Evolutionary conservation across 148 eudicot species (phyloP).

Genomic region (Fagopyrum esculentum): DNA sequence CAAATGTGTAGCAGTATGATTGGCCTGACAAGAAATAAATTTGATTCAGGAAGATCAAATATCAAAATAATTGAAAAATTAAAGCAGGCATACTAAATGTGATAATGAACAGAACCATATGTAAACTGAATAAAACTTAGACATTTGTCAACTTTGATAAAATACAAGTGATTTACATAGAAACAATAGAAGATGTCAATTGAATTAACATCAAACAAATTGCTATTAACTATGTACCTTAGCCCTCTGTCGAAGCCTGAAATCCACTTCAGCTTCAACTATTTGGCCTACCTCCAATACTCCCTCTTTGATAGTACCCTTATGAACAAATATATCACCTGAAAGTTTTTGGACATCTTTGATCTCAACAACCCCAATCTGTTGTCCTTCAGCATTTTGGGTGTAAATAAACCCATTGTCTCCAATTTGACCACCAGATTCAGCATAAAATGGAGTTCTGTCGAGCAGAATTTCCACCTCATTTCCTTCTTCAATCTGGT

Average conservation of each 20-base stretch:
- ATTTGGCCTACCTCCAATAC: slow-evolving; percentile 63
- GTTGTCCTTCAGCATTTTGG: slow-evolving; percentile 32
- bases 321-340: slow-evolving; percentile 74
- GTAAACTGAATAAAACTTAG: background rate
- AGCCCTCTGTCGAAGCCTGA: slow-evolving; percentile 79
- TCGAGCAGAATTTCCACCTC: slow-evolving; percentile 82
- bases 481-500: slow-evolving; percentile 64
- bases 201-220: background rate
- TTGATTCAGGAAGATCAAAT: background rate
- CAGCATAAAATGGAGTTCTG: slow-evolving; percentile 96
- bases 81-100: background rate
- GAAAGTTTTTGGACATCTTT: slow-evolving; percentile 76
- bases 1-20: slow-evolving; percentile 97
- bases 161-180: background rate
- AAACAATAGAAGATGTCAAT: background rate
- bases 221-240: slow-evolving; percentile 37
- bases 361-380: slow-evolving; percentile 61
- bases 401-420: slow-evolving; percentile 73
- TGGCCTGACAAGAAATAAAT: slow-evolving; percentile 40
- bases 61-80: background rate
- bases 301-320: slow-evolving; percentile 65
- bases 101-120: background rate
- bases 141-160: background rate
- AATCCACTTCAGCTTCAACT: slow-evolving; percentile 91
- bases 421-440: slow-evolving; percentile 98